Evolutionary conservation across 345 rosid species (phyloP).

Genomic region (Lumnitzera racemosa): DNA sequence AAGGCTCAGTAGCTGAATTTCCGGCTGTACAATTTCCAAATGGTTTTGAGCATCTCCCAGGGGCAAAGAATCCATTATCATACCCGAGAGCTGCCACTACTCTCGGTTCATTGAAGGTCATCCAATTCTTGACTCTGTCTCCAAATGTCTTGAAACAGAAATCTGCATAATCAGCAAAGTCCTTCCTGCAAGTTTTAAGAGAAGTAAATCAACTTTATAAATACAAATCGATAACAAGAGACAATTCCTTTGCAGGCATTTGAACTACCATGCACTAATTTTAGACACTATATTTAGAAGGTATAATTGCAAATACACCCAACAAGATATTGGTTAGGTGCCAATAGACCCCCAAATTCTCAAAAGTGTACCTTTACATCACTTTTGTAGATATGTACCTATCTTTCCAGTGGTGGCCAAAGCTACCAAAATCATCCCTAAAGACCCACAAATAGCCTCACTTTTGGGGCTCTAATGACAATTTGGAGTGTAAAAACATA

Average conservation of each 20-base stretch:
- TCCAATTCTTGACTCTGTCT: slow-evolving; percentile 93
- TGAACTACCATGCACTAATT: not conserved
- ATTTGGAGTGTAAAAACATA: too few relatives aligned
- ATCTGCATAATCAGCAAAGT: slow-evolving; percentile 83
- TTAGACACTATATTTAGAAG: too few relatives aligned
- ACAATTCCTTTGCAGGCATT: not conserved
- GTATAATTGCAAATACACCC: too few relatives aligned
- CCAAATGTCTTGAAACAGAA: slow-evolving; percentile 86
- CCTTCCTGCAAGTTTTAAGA: slow-evolving; percentile 40
- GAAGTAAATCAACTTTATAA: not conserved
- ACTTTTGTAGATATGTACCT: too few relatives aligned
- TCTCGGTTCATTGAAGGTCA: slow-evolving; percentile 92
- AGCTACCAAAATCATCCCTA: too few relatives aligned
- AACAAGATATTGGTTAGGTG: too few relatives aligned
- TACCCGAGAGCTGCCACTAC: slow-evolving; percentile 91
- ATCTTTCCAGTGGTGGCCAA: too few relatives aligned
- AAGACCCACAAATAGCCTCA: too few relatives aligned
- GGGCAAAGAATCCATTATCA: slow-evolving; percentile 76
- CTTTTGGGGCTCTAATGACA: too few relatives aligned
- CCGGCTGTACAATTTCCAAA: slow-evolving; percentile 80
- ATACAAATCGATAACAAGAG: too few relatives aligned
- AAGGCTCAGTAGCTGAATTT: slow-evolving; percentile 86
- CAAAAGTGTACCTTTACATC: too few relatives aligned
- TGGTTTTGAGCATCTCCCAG: slow-evolving; percentile 80
- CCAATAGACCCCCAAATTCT: too few relatives aligned